Conservation (phyloP, 2,329 filamentous ascomycete species). For the Trichoderma sp. region DNA sequence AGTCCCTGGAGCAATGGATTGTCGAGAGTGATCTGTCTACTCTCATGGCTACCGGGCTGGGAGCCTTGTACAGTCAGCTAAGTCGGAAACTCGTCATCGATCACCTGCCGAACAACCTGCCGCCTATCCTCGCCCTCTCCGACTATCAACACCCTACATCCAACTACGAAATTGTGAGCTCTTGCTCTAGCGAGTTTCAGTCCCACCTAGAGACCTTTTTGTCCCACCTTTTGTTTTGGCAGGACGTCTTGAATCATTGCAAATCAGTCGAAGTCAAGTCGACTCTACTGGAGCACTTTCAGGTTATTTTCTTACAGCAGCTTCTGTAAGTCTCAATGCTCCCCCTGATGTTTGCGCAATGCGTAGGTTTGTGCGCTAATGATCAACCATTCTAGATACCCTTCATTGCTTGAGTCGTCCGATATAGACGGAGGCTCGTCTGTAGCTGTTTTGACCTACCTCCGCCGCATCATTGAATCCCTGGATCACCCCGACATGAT, state of each 20-base stretch:
- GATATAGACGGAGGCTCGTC: constrained; percentile 96
- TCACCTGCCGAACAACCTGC: constrained; percentile 69
- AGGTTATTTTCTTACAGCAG: constrained; percentile 93
- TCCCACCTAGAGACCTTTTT: constrained; percentile 90
- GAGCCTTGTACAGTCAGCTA: constrained; percentile 66
- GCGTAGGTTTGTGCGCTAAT: neutral
- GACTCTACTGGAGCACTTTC: constrained; percentile 92
- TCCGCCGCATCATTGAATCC: constrained; percentile 84
- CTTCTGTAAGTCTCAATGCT: constrained; percentile 61
- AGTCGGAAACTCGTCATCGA: constrained; percentile 79
- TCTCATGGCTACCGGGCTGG: constrained; percentile 92
- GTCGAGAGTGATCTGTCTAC: constrained; percentile 95
- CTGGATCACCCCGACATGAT: constrained; percentile 93
- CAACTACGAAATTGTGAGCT: constrained; percentile 68
- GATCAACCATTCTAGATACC: constrained; percentile 60
- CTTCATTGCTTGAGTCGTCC: constrained; percentile 91
- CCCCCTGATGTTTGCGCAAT: neutral
- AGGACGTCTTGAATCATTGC: constrained; percentile 96
- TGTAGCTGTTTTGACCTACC: constrained; percentile 90
- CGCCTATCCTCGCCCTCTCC: constrained; percentile 81
- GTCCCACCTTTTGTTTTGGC: constrained; percentile 95
- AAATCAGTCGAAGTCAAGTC: constrained; percentile 87
- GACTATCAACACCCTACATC: constrained; percentile 77
- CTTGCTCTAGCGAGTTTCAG: constrained; percentile 72
- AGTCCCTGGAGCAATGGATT: constrained; percentile 87